phyloP scores from a whole-genome alignment of 2,329 filamentous ascomycete species.

The Neofusicoccum cordaticola region DNA sequence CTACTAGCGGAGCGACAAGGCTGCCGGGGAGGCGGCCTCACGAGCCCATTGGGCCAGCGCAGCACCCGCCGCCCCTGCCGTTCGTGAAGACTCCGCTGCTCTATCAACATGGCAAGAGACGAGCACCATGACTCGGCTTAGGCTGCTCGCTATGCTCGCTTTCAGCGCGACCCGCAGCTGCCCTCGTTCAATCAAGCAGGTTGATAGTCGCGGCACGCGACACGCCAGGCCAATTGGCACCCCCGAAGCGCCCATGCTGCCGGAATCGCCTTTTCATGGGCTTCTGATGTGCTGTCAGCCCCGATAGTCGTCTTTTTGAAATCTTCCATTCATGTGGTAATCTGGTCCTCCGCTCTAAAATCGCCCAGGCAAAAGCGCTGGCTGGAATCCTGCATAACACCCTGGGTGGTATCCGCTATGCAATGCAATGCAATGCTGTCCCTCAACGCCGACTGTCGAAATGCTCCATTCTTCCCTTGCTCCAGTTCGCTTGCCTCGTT shows the following conservation, averaged over 20 bases:
- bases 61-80: constrained; percentile 7
- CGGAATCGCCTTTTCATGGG: not conserved
- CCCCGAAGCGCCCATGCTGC: not conserved
- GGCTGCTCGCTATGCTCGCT: not conserved
- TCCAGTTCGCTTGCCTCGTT: not conserved
- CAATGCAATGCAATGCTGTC: constrained; percentile 18
- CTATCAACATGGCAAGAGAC: not conserved
- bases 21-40: constrained; percentile 2
- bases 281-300: constrained; percentile 4
- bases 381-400: constrained; percentile 9
- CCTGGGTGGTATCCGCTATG: constrained; percentile 17
- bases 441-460: constrained; percentile 12
- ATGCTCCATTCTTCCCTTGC: constrained; percentile 12
- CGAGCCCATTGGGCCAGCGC: constrained; percentile 16
- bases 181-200: constrained; percentile 9
- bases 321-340: not conserved
- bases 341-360: constrained; percentile 12
- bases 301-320: not conserved
- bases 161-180: not conserved
- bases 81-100: not conserved
- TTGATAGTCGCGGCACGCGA: constrained; percentile 11
- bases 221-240: constrained; percentile 6
- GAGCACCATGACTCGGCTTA: constrained; percentile 8
- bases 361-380: constrained; percentile 10
- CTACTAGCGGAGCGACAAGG: constrained; percentile 4